A percentile compares a stretch with the other conserved stretches of the same genome.
Evolutionary conservation across 495 filamentous ascomycete species (phyloP).

Genomic region (Choiromyces venosus): DNA sequence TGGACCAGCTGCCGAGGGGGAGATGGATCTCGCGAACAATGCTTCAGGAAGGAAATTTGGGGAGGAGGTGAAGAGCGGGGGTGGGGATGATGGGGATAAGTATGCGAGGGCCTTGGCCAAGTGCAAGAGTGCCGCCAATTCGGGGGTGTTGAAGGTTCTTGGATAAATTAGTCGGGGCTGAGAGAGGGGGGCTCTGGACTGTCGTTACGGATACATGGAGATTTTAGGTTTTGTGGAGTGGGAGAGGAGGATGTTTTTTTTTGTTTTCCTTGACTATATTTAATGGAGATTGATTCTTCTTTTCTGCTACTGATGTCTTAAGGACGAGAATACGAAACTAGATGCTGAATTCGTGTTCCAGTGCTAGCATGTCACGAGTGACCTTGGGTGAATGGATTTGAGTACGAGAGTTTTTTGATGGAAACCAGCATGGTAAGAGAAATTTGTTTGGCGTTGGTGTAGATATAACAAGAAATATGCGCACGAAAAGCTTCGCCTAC

Average conservation of each 20-base stretch:
- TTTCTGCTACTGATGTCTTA: background rate
- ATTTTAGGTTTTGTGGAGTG: background rate
- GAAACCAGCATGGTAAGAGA: background rate
- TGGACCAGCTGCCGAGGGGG: background rate
- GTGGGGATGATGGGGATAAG: background rate
- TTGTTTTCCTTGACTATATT: background rate
- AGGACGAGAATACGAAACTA: background rate
- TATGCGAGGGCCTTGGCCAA: background rate
- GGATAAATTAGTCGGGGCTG: background rate
- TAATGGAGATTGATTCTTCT: background rate
- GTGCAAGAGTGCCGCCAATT: background rate
- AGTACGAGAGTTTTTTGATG: background rate
- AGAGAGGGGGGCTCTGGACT: background rate
- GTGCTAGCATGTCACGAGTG: background rate
- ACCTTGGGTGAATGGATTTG: background rate
- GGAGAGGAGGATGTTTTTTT: background rate
- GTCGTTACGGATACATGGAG: background rate
- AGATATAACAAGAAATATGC: background rate
- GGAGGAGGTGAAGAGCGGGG: background rate
- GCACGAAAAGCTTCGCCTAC: background rate
- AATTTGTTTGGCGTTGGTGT: background rate
- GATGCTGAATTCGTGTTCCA: background rate
- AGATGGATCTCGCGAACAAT: slow-evolving; percentile 17
- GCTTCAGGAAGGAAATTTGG: slow-evolving; percentile 8
- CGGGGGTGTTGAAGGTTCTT: background rate